Conservation (phyloP, 108 stramenopile species). For the Nitzschia palea region DNA sequence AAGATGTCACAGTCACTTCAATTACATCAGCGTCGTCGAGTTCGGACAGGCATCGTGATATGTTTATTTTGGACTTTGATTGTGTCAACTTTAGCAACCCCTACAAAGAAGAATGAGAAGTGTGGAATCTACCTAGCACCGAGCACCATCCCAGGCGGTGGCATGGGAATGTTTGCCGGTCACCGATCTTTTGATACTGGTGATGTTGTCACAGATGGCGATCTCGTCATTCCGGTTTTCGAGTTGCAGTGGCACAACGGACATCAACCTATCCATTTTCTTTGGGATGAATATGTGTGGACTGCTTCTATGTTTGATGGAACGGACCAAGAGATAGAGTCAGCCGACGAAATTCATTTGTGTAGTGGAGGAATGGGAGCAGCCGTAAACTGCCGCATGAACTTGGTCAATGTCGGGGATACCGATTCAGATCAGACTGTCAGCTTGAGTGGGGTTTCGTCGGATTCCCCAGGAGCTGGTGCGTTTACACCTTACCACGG, state of each 20-base stretch:
- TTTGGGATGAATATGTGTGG: constrained; percentile 25
- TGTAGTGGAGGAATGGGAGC: constrained; percentile 43
- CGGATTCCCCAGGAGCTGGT: constrained; percentile 31
- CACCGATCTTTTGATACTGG: constrained; percentile 2
- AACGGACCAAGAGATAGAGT: constrained; percentile 36
- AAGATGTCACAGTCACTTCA: too few relatives aligned
- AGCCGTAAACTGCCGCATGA: constrained; percentile 46
- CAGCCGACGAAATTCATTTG: background rate
- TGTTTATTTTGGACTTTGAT: too few relatives aligned
- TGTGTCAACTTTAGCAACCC: background rate
- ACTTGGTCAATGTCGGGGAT: constrained; percentile 33
- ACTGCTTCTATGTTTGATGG: constrained; percentile 20
- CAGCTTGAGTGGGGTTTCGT: constrained; percentile 24
- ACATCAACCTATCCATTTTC: background rate
- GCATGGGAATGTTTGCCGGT: constrained; percentile 40
- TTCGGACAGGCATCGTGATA: background rate
- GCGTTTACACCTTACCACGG: constrained; percentile 28
- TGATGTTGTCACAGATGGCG: constrained; percentile 20
- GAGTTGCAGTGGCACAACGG: constrained; percentile 32
- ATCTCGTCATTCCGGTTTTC: constrained; percentile 32
- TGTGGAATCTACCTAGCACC: constrained; percentile 48
- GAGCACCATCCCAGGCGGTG: constrained; percentile 42
- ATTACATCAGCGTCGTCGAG: too few relatives aligned
- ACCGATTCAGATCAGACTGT: constrained; percentile 3
- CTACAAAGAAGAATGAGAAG: background rate